A percentile compares a stretch with the other conserved stretches of the same genome.
Evolutionary conservation across 306 rosid species (phyloP).

Genomic region (Trifolium pratense): DNA sequence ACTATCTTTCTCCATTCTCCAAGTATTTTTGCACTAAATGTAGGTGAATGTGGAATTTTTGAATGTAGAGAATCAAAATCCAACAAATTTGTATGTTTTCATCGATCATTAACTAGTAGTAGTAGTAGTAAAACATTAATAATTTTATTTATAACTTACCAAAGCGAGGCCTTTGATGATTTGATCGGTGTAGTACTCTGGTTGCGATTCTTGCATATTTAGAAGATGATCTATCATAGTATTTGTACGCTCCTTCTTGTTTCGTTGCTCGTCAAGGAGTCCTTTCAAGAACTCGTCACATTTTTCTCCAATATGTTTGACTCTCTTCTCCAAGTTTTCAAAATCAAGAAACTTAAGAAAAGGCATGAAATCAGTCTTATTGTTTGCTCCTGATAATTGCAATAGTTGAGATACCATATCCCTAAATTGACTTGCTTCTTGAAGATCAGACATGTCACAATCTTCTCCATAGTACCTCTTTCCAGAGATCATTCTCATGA

Average conservation of each 20-base stretch:
- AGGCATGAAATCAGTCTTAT: conserved; percentile 52
- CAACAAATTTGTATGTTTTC: no score
- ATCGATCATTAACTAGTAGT: no score
- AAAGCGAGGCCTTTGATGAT: conserved; percentile 28
- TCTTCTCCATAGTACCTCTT: conserved; percentile 38
- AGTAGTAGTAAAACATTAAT: no score
- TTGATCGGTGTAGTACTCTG: not conserved
- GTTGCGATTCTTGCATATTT: not conserved
- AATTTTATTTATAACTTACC: conserved; percentile 38
- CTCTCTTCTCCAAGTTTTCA: conserved; percentile 6
- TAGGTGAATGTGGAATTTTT: no score
- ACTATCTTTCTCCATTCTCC: no score
- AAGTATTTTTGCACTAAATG: no score
- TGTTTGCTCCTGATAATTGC: conserved; percentile 31
- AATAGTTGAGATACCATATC: conserved; percentile 34
- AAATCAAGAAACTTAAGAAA: conserved; percentile 40
- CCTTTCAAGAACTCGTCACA: conserved; percentile 43
- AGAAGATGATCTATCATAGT: conserved; percentile 46
- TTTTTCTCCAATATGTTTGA: conserved; percentile 6
- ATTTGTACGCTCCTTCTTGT: conserved; percentile 12
- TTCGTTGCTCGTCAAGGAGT: conserved; percentile 48
- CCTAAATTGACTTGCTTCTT: conserved; percentile 49
- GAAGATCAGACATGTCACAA: conserved; percentile 41
- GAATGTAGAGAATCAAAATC: no score
- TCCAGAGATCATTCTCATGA: conserved; percentile 15